Evolutionary conservation across 371 early-diverging fungal genomes (phyloP).

Genomic region (Dinochytrium kinnereticum): DNA sequence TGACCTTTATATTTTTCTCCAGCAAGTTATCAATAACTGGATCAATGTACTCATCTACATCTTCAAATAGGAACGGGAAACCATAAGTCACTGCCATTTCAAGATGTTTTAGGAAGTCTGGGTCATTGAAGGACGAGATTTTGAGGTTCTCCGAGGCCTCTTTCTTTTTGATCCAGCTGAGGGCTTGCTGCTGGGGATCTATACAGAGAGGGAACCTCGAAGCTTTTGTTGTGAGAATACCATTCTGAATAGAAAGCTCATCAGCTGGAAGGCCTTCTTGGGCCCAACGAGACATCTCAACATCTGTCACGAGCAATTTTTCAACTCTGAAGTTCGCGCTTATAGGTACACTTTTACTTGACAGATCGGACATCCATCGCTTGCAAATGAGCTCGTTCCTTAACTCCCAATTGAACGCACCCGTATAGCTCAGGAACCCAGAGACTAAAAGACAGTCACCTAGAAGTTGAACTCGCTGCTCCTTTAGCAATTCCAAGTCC

Average conservation of each 20-base stretch:
- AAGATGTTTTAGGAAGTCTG: conserved; percentile 66
- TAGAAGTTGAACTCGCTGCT: conserved; percentile 56
- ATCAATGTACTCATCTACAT: conserved; percentile 70
- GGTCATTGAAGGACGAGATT: conserved; percentile 62
- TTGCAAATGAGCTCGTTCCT: conserved; percentile 61
- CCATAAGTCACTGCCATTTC: conserved; percentile 70
- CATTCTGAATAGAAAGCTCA: conserved; percentile 66
- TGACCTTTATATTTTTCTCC: conserved; percentile 60
- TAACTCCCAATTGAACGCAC: conserved; percentile 69
- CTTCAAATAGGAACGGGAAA: conserved; percentile 67
- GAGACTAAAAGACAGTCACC: conserved; percentile 65
- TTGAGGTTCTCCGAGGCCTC: conserved; percentile 62
- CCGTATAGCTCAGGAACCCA: conserved; percentile 64
- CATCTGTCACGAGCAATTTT: conserved; percentile 59
- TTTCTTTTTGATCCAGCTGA: conserved; percentile 62
- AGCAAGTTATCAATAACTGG: conserved; percentile 67
- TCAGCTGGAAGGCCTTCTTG: conserved; percentile 66
- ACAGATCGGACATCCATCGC: conserved; percentile 57
- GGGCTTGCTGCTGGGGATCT: conserved; percentile 67
- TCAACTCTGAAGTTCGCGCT: conserved; percentile 56
- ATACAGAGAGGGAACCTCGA: conserved; percentile 67
- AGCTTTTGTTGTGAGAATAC: conserved; percentile 63
- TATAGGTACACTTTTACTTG: conserved; percentile 48
- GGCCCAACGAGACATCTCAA: conserved; percentile 63
- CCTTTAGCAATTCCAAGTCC: conserved; percentile 56